Conservation (phyloP, 495 filamentous ascomycete species). For the Neurospora tetrasperma region DNA sequence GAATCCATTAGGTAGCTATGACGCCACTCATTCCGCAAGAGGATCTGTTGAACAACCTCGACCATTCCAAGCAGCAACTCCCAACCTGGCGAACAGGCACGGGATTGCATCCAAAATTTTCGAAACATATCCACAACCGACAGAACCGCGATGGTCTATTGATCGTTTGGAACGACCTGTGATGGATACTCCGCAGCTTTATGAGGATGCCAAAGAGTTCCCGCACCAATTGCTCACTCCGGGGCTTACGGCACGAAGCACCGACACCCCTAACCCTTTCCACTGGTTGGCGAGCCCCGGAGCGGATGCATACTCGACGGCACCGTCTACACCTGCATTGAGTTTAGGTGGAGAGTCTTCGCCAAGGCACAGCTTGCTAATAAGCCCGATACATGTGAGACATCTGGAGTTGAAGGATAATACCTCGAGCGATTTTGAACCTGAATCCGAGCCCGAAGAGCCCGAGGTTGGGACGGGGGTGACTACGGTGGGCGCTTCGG, state of each 20-base stretch:
- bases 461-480: not conserved
- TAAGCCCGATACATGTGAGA: constrained; percentile 15
- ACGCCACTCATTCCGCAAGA: not conserved
- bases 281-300: constrained; percentile 2
- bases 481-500: not conserved
- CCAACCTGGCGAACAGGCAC: not conserved
- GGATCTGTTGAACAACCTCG: not conserved
- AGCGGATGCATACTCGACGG: constrained; percentile 20
- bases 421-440: constrained; percentile 1
- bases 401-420: constrained; percentile 10
- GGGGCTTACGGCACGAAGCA: constrained; percentile 6
- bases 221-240: not conserved
- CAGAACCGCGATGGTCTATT: not conserved
- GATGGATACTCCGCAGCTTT: constrained; percentile 18
- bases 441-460: constrained; percentile 16
- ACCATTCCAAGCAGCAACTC: not conserved
- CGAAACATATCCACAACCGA: not conserved
- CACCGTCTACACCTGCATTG: constrained; percentile 30
- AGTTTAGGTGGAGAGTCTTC: constrained; percentile 26
- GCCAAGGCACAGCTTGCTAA: constrained; percentile 25
- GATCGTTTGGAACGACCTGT: constrained; percentile 2
- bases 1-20: not conserved
- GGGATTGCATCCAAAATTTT: not conserved
- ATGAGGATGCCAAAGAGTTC: constrained; percentile 16
- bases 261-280: constrained; percentile 5